A percentile compares a stretch with the other conserved stretches of the same genome.
Evolutionary conservation across 768 basidiomycete genomes (phyloP).

Genomic region (Galerina sulciceps): DNA sequence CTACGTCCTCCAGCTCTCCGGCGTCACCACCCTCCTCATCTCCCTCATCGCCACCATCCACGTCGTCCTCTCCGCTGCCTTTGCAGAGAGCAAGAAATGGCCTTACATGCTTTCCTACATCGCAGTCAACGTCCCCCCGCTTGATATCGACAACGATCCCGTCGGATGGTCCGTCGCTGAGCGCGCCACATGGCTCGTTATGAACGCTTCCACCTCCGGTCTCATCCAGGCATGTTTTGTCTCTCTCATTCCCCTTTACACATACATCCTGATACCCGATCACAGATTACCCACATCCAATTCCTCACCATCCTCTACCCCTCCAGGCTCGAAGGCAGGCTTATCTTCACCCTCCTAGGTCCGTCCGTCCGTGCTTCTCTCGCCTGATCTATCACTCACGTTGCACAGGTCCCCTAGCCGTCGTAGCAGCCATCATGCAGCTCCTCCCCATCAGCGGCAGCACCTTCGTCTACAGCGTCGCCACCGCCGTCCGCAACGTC

Average conservation of each 20-base stretch:
- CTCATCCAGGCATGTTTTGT: conserved; percentile 76
- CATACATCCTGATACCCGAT: background rate
- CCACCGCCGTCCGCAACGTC: conserved; percentile 84
- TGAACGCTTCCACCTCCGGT: conserved; percentile 85
- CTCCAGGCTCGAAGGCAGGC: conserved; percentile 81
- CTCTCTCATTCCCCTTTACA: background rate
- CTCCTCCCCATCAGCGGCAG: conserved; percentile 69
- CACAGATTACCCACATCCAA: conserved; percentile 94
- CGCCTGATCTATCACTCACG: background rate
- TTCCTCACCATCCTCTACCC: conserved; percentile 96
- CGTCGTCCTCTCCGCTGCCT: conserved; percentile 66
- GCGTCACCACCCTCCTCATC: conserved; percentile 79
- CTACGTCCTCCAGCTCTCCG: conserved; percentile 86
- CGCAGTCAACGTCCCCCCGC: conserved; percentile 75
- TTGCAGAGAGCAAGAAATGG: conserved; percentile 74
- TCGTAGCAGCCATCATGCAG: conserved; percentile 83
- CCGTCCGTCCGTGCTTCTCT: conserved; percentile 22
- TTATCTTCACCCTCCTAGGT: conserved; percentile 88
- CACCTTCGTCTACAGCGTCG: conserved; percentile 49
- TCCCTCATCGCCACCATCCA: conserved; percentile 79
- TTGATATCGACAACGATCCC: conserved; percentile 32
- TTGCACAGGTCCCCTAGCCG: conserved; percentile 74
- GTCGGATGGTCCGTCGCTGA: conserved; percentile 66
- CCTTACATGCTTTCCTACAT: conserved; percentile 97
- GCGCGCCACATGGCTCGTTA: conserved; percentile 79